A percentile compares a stretch with the other conserved stretches of the same genome.
Evolutionary conservation across 306 rosid species (phyloP).

Genomic region (Inga leiocalycina): DNA sequence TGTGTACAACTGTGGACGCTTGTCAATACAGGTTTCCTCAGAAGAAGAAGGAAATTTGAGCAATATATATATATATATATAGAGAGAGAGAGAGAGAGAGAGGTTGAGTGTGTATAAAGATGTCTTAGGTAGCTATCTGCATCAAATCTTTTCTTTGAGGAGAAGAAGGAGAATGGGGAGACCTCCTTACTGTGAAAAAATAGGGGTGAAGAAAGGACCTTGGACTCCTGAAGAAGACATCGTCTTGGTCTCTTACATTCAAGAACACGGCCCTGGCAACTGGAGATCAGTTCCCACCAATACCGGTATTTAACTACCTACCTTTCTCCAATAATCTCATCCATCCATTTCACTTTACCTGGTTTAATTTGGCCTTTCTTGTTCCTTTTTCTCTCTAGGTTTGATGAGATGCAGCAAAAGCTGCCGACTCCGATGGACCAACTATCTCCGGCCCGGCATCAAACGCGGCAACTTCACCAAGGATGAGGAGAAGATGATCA

Average conservation of each 20-base stretch:
- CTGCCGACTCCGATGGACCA: slow-evolving; percentile 95
- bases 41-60: background rate
- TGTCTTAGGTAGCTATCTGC: background rate
- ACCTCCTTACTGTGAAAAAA: slow-evolving; percentile 84
- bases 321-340: background rate
- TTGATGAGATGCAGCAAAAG: slow-evolving; percentile 92
- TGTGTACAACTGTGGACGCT: slow-evolving; percentile 30
- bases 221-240: slow-evolving; percentile 99
- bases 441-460: slow-evolving; percentile 88
- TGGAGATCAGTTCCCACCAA: slow-evolving; percentile 89
- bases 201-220: slow-evolving; percentile 82
- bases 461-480: slow-evolving; percentile 75
- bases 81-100: background rate
- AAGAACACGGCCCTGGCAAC: slow-evolving; percentile 89
- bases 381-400: slow-evolving; percentile 34
- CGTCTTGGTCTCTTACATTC: slow-evolving; percentile 87
- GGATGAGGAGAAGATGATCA: slow-evolving; percentile 82
- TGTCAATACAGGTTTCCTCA: slow-evolving; percentile 32
- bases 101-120: background rate
- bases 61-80: too few species aligned
- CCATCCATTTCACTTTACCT: background rate
- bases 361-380: too few species aligned
- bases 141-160: background rate
- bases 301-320: slow-evolving; percentile 52
- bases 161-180: slow-evolving; percentile 58